Evolutionary conservation across 2,329 filamentous ascomycete genomes (phyloP).

Genomic region (Capronia coronata): DNA sequence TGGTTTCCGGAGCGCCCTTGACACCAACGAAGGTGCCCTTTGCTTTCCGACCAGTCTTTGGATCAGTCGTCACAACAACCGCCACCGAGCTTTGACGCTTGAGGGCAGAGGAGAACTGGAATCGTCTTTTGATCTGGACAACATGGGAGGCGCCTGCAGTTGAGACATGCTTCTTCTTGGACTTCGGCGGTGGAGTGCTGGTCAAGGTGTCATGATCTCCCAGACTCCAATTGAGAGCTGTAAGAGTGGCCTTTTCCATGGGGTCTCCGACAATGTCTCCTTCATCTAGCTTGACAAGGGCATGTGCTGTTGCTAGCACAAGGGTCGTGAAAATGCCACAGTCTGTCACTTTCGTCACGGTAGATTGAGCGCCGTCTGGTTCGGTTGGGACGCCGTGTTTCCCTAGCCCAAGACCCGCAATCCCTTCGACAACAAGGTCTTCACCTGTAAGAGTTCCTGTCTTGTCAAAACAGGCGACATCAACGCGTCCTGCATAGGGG

Average conservation of each 20-base stretch:
- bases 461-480: conserved; percentile 97
- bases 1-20: conserved; percentile 95
- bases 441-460: conserved; percentile 95
- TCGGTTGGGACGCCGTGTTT: conserved; percentile 61
- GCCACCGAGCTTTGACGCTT: conserved; percentile 96
- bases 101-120: conserved; percentile 94
- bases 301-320: conserved; percentile 90
- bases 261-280: conserved; percentile 96
- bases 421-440: conserved; percentile 92
- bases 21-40: conserved; percentile 88
- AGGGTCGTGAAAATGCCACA: conserved; percentile 77
- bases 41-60: conserved; percentile 65
- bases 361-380: conserved; percentile 73
- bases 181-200: conserved; percentile 52
- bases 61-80: conserved; percentile 66
- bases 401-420: conserved; percentile 77
- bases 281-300: conserved; percentile 91
- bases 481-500: conserved; percentile 88
- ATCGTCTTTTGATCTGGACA: conserved; percentile 91
- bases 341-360: conserved; percentile 64
- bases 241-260: conserved; percentile 95
- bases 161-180: conserved; percentile 41
- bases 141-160: conserved; percentile 54
- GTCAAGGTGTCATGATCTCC: conserved; percentile 79
- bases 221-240: conserved; percentile 85